phyloP scores from a whole-genome alignment of 2,329 filamentous ascomycete genomes.

The Cladosporium velox region DNA sequence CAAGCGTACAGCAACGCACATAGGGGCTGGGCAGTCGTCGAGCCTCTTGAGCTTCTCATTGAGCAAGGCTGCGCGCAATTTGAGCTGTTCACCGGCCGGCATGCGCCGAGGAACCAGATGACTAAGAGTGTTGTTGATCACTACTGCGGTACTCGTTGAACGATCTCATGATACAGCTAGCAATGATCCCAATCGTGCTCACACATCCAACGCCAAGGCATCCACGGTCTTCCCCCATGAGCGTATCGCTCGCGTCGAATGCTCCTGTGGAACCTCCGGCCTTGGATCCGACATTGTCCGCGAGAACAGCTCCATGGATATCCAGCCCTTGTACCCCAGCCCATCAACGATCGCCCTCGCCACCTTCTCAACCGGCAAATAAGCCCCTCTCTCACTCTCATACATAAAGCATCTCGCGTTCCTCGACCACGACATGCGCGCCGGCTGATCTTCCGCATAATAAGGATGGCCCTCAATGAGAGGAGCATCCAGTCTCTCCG shows the following conservation, averaged over 20 bases:
- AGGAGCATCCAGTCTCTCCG: constrained; percentile 61
- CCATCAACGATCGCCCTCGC: constrained; percentile 62
- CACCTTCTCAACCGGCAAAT: constrained; percentile 66
- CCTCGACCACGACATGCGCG: constrained; percentile 77
- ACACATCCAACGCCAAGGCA: not conserved
- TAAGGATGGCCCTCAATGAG: constrained; percentile 61
- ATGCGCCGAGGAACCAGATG: not conserved
- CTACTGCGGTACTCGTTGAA: not conserved
- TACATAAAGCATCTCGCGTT: constrained; percentile 73
- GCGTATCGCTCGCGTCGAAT: constrained; percentile 51
- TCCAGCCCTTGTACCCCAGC: constrained; percentile 67
- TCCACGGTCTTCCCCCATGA: constrained; percentile 51
- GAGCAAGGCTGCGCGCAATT: constrained; percentile 15
- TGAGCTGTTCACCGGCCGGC: constrained; percentile 2
- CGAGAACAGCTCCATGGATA: constrained; percentile 72
- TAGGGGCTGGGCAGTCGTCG: not conserved
- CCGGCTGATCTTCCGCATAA: constrained; percentile 58
- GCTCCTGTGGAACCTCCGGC: constrained; percentile 54
- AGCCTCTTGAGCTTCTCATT: constrained; percentile 2
- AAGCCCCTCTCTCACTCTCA: constrained; percentile 61
- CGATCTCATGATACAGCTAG: not conserved
- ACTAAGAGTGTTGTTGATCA: not conserved
- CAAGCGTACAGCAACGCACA: not conserved
- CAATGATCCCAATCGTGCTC: not conserved
- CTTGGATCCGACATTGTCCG: constrained; percentile 56